Conservation (phyloP, 176 grass and related monocot species). For the Poa annua region DNA sequence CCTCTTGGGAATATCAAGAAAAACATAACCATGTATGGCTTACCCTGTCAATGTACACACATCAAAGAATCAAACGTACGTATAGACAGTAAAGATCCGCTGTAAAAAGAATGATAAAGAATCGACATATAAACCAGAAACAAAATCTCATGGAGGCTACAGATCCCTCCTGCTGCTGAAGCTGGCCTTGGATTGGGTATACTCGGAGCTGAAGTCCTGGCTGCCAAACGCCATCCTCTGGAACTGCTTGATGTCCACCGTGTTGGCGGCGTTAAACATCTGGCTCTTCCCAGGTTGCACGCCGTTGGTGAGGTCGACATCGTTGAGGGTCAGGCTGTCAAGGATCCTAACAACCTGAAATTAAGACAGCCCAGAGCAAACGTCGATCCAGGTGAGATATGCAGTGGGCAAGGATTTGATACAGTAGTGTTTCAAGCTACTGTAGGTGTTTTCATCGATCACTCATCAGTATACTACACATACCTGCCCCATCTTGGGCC, state of each 20-base stretch:
- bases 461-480: too few relatives aligned
- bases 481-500: constrained; percentile 93
- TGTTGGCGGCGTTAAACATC: constrained; percentile 77
- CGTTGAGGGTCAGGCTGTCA: constrained; percentile 65
- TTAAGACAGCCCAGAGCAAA: background rate
- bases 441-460: background rate
- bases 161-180: constrained; percentile 49
- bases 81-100: constrained; percentile 1
- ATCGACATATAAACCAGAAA: background rate
- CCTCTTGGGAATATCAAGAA: background rate
- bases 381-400: too few relatives aligned
- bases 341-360: constrained; percentile 83
- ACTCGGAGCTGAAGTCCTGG: constrained; percentile 80
- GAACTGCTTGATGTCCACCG: constrained; percentile 72
- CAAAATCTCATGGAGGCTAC: constrained; percentile 40
- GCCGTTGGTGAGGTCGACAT: constrained; percentile 86
- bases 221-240: constrained; percentile 91
- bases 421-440: background rate
- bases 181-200: constrained; percentile 60
- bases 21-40: constrained; percentile 6
- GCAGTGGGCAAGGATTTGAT: background rate
- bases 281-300: constrained; percentile 82
- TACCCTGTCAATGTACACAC: constrained; percentile 16
- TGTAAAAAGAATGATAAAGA: background rate
- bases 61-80: background rate